phyloP scores from a whole-genome alignment of 2,329 filamentous ascomycete species.

The Cercospora sesami region DNA sequence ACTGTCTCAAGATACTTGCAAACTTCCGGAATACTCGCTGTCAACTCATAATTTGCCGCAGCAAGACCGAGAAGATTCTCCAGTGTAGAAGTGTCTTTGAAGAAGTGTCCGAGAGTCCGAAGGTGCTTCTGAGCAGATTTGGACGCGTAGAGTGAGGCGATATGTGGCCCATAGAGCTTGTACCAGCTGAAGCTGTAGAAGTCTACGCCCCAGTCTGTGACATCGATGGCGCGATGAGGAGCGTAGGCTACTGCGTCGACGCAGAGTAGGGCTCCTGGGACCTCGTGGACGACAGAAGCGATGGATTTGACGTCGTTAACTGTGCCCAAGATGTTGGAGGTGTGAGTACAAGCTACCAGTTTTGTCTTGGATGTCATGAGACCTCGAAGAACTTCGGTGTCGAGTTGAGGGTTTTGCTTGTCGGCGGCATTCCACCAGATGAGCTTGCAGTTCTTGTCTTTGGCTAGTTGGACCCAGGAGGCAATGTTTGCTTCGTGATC shows the following conservation, averaged over 20 bases:
- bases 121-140: slow-evolving; percentile 57
- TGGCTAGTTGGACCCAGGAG: slow-evolving; percentile 69
- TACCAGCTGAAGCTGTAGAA: slow-evolving; percentile 82
- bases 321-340: slow-evolving; percentile 70
- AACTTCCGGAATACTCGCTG: slow-evolving; percentile 62
- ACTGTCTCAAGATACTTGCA: slow-evolving; percentile 53
- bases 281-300: slow-evolving; percentile 53
- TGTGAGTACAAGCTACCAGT: slow-evolving; percentile 72
- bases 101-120: slow-evolving; percentile 64
- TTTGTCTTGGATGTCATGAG: slow-evolving; percentile 66
- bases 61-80: slow-evolving; percentile 69
- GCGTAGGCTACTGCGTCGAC: slow-evolving; percentile 78
- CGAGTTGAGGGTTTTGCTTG: slow-evolving; percentile 59
- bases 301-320: slow-evolving; percentile 65
- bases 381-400: slow-evolving; percentile 55
- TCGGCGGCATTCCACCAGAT: slow-evolving; percentile 64
- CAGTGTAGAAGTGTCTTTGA: slow-evolving; percentile 60
- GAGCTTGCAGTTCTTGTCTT: slow-evolving; percentile 59
- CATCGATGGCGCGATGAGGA: slow-evolving; percentile 69
- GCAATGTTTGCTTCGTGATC: slow-evolving; percentile 79
- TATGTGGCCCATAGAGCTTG: slow-evolving; percentile 77
- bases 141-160: slow-evolving; percentile 69
- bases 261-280: slow-evolving; percentile 61
- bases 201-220: slow-evolving; percentile 67
- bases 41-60: slow-evolving; percentile 69